phyloP scores from a whole-genome alignment of 2,329 filamentous ascomycete genomes.

The Madurella fahalii region DNA sequence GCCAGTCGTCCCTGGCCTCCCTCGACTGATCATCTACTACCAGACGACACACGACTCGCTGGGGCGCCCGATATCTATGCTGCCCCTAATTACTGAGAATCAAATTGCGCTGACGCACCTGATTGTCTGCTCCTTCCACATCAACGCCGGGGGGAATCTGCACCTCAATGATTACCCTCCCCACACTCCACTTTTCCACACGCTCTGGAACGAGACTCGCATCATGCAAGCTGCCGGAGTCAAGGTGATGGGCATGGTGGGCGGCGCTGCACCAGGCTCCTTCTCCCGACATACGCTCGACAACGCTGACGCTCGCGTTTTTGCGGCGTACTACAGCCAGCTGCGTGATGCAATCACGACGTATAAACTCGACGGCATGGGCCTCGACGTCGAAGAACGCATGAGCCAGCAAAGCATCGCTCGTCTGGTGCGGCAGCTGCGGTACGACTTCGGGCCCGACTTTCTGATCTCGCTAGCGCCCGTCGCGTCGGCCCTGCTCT shows the following conservation, averaged over 20 bases:
- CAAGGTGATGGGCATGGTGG: constrained; percentile 81
- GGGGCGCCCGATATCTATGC: constrained; percentile 47
- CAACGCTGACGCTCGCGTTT: constrained; percentile 43
- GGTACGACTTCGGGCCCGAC: constrained; percentile 57
- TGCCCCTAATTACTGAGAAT: constrained; percentile 47
- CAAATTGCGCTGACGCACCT: constrained; percentile 66
- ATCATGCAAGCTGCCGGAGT: constrained; percentile 69
- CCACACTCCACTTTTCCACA: constrained; percentile 60
- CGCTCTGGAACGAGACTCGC: constrained; percentile 74
- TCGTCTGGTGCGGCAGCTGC: constrained; percentile 58
- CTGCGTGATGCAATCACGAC: constrained; percentile 57
- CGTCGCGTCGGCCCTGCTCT: constrained; percentile 67
- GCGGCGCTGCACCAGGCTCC: constrained; percentile 75
- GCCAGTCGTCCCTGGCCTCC: constrained; percentile 11
- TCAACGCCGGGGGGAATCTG: constrained; percentile 66
- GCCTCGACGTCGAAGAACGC: constrained; percentile 70
- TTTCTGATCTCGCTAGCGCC: constrained; percentile 77
- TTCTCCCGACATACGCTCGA: constrained; percentile 52
- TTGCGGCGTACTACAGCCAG: constrained; percentile 66
- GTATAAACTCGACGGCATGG: constrained; percentile 59
- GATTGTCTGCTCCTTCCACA: constrained; percentile 80
- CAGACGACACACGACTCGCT: constrained; percentile 49
- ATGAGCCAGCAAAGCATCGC: constrained; percentile 62
- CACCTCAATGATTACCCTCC: constrained; percentile 79
- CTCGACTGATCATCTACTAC: constrained; percentile 36